Evolutionary conservation across 129 eudicot species (phyloP), one percentile per base, ranked within the genome.

Genomic region (Flaveria brownii): DNA sequence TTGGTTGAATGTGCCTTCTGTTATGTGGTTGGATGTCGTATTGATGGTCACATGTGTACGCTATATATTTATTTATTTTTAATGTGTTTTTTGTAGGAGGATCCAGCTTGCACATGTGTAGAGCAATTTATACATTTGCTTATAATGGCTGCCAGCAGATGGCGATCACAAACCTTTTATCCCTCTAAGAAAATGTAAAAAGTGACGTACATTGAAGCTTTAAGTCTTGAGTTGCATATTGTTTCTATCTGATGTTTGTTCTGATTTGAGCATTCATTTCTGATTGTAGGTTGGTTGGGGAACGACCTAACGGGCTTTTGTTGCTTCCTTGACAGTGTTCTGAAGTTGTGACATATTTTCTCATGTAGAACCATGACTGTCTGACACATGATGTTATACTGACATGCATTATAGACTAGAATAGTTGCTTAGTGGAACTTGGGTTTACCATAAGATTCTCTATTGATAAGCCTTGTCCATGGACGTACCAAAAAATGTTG

Each of bases 271-370:
- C 79, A 72, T 82, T 66, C 75, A 82, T 82, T 82, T 71, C 78
- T 82, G 82, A 71, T 82, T 82, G 85, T 77, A 82, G 85, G 85
- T 82, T 70, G 85, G 70, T 76, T 54, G 81, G 76, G 82, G 82
- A 70, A 71, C 76, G 14, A 54, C 68, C 76, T 20, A 70, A 71
- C 72, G 17, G 68, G 81, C 76, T 10, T 74, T 56, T 75, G 77
- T 76, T 68, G 76, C 84, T 75, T 80, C 76, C 23, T 70, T 81
- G 80, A 75, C 72, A 70, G 73, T 63, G 68, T 63, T 60, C 55
- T 69, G 73, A 81, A 70, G 81, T 71, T 61, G 54, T 73, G 70
- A 23, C 72, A 30, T 75, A 59, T 43, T 68, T 67, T 57, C 57
- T 74, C 80, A 59, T 80, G 80, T 30, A 70, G 78, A 54, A 69